phyloP scores from a whole-genome alignment of 2,329 filamentous ascomycete genomes.

The Cryphonectria naterciae region DNA sequence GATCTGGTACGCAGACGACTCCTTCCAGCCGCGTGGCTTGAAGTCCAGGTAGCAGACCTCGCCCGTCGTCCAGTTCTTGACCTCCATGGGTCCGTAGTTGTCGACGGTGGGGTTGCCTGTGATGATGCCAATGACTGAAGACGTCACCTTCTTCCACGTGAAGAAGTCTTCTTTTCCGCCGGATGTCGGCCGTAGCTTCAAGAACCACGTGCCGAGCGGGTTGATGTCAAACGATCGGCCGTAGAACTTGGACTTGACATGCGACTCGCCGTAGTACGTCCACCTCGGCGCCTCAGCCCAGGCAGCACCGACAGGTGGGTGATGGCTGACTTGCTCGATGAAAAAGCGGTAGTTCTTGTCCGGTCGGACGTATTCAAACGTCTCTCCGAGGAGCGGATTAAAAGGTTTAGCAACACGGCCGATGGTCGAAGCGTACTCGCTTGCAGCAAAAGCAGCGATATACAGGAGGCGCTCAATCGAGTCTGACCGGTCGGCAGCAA shows the following conservation, averaged over 20 bases:
- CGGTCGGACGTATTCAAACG: constrained; percentile 92
- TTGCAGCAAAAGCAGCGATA: constrained; percentile 92
- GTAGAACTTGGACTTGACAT: constrained; percentile 95
- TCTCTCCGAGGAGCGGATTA: constrained; percentile 94
- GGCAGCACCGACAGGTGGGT: constrained; percentile 91
- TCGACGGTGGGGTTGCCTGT: constrained; percentile 96
- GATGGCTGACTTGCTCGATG: constrained; percentile 97
- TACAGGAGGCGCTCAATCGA: constrained; percentile 92
- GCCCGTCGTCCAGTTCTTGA: constrained; percentile 96
- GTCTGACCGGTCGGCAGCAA: constrained; percentile 81
- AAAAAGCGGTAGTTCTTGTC: constrained; percentile 99
- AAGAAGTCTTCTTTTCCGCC: constrained; percentile 85
- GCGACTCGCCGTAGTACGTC: constrained; percentile 97
- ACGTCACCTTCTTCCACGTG: constrained; percentile 99
- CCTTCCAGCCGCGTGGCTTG: constrained; percentile 95
- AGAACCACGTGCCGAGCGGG: constrained; percentile 94
- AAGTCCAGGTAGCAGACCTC: constrained; percentile 90
- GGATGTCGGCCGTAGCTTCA: constrained; percentile 75
- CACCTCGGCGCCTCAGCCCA: constrained; percentile 91
- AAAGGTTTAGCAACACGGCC: constrained; percentile 97
- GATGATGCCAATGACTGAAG: constrained; percentile 97
- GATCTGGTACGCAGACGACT: constrained; percentile 86
- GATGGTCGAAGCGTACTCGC: constrained; percentile 95
- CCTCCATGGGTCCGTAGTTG: constrained; percentile 95
- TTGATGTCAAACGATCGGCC: constrained; percentile 98